phyloP scores from a whole-genome alignment of 1,284 basidiomycete genomes.

The Melampsora occidentalis region DNA sequence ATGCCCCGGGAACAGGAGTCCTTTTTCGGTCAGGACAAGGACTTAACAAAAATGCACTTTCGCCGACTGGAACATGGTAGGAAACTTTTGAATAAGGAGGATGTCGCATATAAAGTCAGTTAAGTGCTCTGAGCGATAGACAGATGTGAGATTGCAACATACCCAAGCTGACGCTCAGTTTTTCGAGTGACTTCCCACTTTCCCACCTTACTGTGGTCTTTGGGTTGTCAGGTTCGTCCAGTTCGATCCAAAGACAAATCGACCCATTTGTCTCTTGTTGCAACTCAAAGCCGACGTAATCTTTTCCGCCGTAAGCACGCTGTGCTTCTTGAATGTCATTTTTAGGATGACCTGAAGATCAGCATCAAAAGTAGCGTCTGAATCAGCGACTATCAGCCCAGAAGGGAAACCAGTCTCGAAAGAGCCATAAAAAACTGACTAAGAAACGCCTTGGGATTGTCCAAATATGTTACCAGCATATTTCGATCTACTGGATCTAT shows the following conservation, averaged over 20 bases:
- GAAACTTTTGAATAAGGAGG: no score
- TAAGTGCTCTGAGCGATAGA: no score
- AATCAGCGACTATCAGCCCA: no score
- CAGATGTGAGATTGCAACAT: not conserved
- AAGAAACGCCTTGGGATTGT: conserved; percentile 1
- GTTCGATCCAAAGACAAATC: conserved; percentile 2
- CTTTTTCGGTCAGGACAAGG: no score
- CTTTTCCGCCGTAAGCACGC: not conserved
- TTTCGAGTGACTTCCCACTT: not conserved
- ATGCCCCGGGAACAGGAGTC: no score
- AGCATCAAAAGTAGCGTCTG: no score
- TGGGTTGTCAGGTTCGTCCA: not conserved
- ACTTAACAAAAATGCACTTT: no score
- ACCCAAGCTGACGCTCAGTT: not conserved
- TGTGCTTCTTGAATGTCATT: conserved; percentile 1
- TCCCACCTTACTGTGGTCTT: conserved; percentile 4
- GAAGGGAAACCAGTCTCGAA: no score
- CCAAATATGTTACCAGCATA: not conserved
- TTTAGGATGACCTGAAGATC: not conserved
- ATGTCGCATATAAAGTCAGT: no score
- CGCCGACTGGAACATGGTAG: no score
- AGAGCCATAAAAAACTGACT: not conserved
- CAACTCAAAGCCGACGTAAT: not conserved
- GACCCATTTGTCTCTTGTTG: not conserved
- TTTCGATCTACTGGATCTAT: conserved; percentile 6